Conservation (phyloP, 1,139 yeast species). For the Pneumocystis oryctolagi region DNA sequence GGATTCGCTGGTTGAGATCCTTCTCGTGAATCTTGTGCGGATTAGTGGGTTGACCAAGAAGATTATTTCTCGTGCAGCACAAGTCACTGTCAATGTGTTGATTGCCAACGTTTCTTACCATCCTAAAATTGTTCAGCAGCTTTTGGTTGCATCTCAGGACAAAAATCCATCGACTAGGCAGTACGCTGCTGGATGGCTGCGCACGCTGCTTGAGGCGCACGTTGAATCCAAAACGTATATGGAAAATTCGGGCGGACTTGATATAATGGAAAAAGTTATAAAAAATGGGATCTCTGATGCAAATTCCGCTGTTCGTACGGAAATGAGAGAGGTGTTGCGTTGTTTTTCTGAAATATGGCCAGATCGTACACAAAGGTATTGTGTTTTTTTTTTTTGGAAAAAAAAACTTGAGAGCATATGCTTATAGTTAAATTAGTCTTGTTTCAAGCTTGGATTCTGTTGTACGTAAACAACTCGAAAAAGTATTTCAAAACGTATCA, state of each 20-base stretch:
- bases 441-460: constrained; percentile 28
- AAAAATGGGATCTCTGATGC: constrained; percentile 60
- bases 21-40: constrained; percentile 44
- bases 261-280: constrained; percentile 39
- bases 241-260: constrained; percentile 29
- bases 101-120: constrained; percentile 42
- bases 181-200: constrained; percentile 57
- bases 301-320: constrained; percentile 63
- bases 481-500: constrained; percentile 34
- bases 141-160: constrained; percentile 44
- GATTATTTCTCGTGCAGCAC: constrained; percentile 63
- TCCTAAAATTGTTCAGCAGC: constrained; percentile 37
- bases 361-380: constrained; percentile 23
- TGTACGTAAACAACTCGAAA: constrained; percentile 41
- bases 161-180: constrained; percentile 58
- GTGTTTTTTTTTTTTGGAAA: constrained; percentile 11
- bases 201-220: constrained; percentile 37
- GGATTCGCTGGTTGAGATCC: constrained; percentile 49
- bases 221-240: constrained; percentile 27
- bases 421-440: neutral
- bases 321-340: constrained; percentile 67
- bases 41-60: constrained; percentile 64
- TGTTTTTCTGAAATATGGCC: constrained; percentile 39
- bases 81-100: constrained; percentile 49
- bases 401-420: constrained; percentile 26